These are phyloP conservation scores for Lotus japonicus DNA, from an alignment of 306 rosid species.

Conservation along the genomic window DNA sequence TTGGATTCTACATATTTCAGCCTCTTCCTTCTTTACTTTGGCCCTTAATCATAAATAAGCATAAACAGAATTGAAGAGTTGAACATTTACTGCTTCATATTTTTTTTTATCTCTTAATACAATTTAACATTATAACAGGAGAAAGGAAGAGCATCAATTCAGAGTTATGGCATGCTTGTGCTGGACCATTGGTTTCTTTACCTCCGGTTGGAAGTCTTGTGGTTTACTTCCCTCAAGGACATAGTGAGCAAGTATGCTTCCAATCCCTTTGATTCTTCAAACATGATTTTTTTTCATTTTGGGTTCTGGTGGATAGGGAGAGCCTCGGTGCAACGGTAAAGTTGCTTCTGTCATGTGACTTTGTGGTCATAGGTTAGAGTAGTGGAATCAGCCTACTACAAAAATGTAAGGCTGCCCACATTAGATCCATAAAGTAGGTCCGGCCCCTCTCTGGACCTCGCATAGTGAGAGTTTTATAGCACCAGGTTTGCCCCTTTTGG, in stretches of 20 bases:
- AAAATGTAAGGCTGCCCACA: no score
- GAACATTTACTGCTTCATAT: not conserved
- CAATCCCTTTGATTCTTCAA: not conserved
- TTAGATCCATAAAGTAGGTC: no score
- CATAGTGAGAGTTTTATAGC: no score
- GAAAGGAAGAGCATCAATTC: constrained; percentile 84
- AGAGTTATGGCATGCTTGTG: constrained; percentile 99
- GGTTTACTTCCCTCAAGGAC: constrained; percentile 97
- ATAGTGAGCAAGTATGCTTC: constrained; percentile 80
- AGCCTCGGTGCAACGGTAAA: no score
- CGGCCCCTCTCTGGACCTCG: no score
- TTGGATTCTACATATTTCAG: not conserved
- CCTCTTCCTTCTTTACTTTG: not conserved
- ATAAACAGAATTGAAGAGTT: not conserved
- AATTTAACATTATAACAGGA: constrained; percentile 39
- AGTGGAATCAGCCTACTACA: no score
- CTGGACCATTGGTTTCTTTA: constrained; percentile 91
- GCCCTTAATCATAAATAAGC: not conserved
- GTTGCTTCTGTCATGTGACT: no score
- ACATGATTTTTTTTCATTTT: constrained; percentile 3
- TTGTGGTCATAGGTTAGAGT: no score
- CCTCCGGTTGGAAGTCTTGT: constrained; percentile 94
- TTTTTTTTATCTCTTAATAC: not conserved
- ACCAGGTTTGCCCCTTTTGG: not conserved
- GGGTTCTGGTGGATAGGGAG: constrained; percentile 7